Evolutionary conservation across 768 basidiomycete species (phyloP), one percentile per base, ranked within the genome.

Genomic region (Tulasnella sp.): DNA sequence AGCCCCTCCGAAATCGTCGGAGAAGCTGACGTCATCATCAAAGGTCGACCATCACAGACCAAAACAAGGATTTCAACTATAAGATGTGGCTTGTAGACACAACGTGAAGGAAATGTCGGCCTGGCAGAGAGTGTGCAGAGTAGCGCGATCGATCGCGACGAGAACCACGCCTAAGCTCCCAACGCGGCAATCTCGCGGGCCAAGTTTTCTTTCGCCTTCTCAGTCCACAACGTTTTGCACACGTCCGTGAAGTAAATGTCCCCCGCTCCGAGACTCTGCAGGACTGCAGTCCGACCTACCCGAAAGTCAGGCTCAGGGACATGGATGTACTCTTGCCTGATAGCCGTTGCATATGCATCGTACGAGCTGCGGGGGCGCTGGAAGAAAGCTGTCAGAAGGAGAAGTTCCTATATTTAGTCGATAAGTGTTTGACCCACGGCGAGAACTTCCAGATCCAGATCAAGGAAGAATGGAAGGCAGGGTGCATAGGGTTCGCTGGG

Each of bases 401-500:
- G 25, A 64, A 34, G 29, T 29, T 3, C 25, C 11, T 64, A 34
- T 15, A 25, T 29, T 5, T 31, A 64, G 22, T 11, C 29, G 2
- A 2, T 25, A 25, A 31, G 25, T 34, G 25, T 39, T 38, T 14
- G 38, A 71, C 69, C 42, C 69, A 71, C 69, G 69, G 69, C 37
- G 11, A 71, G 69, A 8, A 71, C 69, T 45, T 71, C 69, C 69
- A 71, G 31, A 71, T 71, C 69, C 15, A 71, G 69, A 45, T 71
- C 69, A 22, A 71, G 42, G 42, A 71, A 71, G 69, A 71, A 45
- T 4, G 69, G 69, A 45, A 71, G 69, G 38, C 38, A 71, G 38
- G 69, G 42, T 14, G 69, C 4, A 29, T 31, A 71, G 38, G 69
- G 69, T 39, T 17, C 38, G 29, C 19, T 36, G 3, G 69, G 69